Conservation (phyloP, 257 asterid species). For the Perilla frutescens region DNA sequence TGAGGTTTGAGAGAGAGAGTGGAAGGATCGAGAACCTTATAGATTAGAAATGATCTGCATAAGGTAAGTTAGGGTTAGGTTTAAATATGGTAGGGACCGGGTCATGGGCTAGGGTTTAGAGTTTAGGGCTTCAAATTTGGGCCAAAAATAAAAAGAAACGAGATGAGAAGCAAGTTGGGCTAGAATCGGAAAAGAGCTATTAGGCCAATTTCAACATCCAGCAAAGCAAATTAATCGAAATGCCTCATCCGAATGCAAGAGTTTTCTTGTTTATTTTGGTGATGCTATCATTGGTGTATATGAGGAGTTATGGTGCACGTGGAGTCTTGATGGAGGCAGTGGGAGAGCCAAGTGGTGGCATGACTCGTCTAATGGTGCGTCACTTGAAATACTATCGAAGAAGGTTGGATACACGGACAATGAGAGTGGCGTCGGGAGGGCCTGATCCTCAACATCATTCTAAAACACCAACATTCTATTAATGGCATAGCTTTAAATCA, state of each 20-base stretch:
- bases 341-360: neutral
- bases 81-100: too few species aligned
- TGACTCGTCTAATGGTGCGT: constrained; percentile 22
- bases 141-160: too few species aligned
- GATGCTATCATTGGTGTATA: constrained; percentile 11
- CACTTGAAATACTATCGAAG: constrained; percentile 47
- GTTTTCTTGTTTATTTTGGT: constrained; percentile 13
- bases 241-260: constrained; percentile 3
- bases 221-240: neutral
- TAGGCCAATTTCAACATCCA: neutral
- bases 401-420: constrained; percentile 37
- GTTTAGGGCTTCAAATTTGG: too few species aligned
- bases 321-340: neutral
- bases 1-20: too few species aligned
- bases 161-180: too few species aligned
- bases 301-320: constrained; percentile 1
- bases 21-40: too few species aligned
- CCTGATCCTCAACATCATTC: constrained; percentile 59
- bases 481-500: too few species aligned
- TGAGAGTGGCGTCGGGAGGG: constrained; percentile 51
- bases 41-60: too few species aligned
- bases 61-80: too few species aligned
- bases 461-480: constrained; percentile 26
- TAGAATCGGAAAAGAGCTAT: too few species aligned
- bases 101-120: too few species aligned